These are phyloP conservation scores for Daldinia caldariorum DNA, from an alignment of 495 filamentous ascomycete species.

Conservation along the genomic window DNA sequence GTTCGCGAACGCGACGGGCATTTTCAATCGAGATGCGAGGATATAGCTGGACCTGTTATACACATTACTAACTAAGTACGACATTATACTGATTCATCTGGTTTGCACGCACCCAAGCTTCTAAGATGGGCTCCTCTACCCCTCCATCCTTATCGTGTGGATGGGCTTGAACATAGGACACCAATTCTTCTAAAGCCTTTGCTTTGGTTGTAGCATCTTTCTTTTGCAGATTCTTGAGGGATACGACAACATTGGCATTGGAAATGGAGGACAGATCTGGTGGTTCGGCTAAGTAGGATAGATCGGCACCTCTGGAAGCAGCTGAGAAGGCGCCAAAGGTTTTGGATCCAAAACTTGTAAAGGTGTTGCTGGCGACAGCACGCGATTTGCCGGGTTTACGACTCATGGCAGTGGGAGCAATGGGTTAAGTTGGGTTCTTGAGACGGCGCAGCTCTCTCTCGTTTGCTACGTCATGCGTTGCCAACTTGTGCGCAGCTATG, in stretches of 20 bases:
- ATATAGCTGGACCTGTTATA: slow-evolving; percentile 78
- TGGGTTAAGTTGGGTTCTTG: slow-evolving; percentile 10
- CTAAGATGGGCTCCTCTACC: slow-evolving; percentile 78
- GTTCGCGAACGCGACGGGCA: slow-evolving; percentile 84
- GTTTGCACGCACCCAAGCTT: slow-evolving; percentile 80
- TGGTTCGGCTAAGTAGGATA: slow-evolving; percentile 89
- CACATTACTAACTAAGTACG: slow-evolving; percentile 45
- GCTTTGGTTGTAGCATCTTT: slow-evolving; percentile 91
- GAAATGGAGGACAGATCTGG: slow-evolving; percentile 82
- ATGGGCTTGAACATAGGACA: slow-evolving; percentile 64
- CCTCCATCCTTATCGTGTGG: slow-evolving; percentile 60
- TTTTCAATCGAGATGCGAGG: slow-evolving; percentile 89
- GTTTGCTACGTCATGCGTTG: neutral
- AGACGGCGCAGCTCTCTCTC: neutral
- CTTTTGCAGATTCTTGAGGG: slow-evolving; percentile 91
- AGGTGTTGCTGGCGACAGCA: slow-evolving; percentile 44
- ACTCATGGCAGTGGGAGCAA: slow-evolving; percentile 38
- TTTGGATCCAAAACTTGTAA: slow-evolving; percentile 37
- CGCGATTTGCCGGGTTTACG: slow-evolving; percentile 46
- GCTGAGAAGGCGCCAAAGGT: slow-evolving; percentile 62
- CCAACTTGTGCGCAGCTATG: neutral
- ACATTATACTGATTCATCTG: slow-evolving; percentile 30
- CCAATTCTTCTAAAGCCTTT: slow-evolving; percentile 91
- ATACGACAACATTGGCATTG: slow-evolving; percentile 81
- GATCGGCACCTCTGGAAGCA: slow-evolving; percentile 46